Conservation (phyloP, 345 rosid genomes). For the Mercurialis annua region DNA sequence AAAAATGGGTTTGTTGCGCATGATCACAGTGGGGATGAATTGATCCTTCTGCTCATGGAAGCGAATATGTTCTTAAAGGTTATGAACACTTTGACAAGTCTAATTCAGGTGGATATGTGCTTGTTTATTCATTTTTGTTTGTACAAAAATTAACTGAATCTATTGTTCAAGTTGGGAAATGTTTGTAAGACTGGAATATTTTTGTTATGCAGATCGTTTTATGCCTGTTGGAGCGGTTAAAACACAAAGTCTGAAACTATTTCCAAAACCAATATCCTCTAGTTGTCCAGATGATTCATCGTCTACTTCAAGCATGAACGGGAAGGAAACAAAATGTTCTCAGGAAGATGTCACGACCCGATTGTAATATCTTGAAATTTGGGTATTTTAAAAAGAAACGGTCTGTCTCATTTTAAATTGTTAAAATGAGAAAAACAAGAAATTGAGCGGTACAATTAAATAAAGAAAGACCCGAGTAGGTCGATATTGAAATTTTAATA, state of each 20-base stretch:
- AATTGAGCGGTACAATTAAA: too few species aligned
- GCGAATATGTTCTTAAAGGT: constrained; percentile 92
- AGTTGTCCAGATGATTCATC: constrained; percentile 80
- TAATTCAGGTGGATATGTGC: constrained; percentile 46
- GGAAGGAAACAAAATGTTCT: constrained; percentile 55
- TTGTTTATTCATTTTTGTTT: not conserved
- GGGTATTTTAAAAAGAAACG: too few species aligned
- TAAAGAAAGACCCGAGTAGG: too few species aligned
- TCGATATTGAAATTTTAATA: too few species aligned
- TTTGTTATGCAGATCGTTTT: constrained; percentile 16
- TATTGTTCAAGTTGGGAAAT: too few species aligned
- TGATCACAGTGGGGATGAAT: constrained; percentile 79
- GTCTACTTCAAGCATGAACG: constrained; percentile 72
- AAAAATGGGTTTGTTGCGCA: constrained; percentile 98
- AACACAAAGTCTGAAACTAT: constrained; percentile 35
- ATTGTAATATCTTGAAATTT: too few species aligned
- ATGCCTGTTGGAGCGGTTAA: constrained; percentile 16
- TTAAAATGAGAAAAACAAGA: too few species aligned
- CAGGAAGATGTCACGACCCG: constrained; percentile 92
- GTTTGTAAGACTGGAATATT: too few species aligned
- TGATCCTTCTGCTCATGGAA: constrained; percentile 79
- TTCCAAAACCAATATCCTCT: constrained; percentile 68
- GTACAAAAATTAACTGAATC: not conserved
- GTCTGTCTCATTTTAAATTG: too few species aligned
- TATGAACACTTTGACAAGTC: constrained; percentile 79